These are phyloP conservation scores for Kluyveromyces sp. DNA, from an alignment of 1,139 yeast species.

Conservation along the genomic window DNA sequence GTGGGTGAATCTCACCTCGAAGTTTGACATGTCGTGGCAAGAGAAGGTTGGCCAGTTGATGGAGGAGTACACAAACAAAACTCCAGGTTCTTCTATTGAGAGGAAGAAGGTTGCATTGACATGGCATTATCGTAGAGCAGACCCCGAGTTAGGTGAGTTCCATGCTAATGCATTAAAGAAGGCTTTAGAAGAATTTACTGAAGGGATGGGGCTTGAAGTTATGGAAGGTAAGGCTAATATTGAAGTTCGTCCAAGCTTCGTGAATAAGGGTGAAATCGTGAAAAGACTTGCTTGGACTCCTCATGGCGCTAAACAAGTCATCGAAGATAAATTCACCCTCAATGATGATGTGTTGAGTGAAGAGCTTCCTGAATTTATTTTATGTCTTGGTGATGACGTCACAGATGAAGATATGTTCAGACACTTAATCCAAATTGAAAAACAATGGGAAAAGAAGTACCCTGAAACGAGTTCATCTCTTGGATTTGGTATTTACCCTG, in stretches of 20 bases:
- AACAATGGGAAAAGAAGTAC: conserved; percentile 32
- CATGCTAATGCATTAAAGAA: conserved; percentile 72
- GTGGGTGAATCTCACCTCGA: conserved; percentile 82
- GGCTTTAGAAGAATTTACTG: conserved; percentile 56
- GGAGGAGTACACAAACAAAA: conserved; percentile 67
- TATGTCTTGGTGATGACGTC: conserved; percentile 90
- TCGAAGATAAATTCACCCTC: conserved; percentile 26
- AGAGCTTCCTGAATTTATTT: conserved; percentile 68
- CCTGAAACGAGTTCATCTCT: conserved; percentile 36
- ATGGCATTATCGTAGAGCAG: conserved; percentile 96
- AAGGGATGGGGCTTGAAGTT: conserved; percentile 80
- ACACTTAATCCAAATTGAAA: conserved; percentile 57
- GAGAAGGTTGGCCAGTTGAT: conserved; percentile 65
- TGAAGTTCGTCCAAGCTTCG: conserved; percentile 89
- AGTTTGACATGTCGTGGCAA: conserved; percentile 94
- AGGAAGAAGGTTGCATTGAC: conserved; percentile 88
- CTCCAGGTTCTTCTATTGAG: conserved; percentile 87
- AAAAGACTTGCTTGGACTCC: conserved; percentile 61
- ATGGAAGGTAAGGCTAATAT: conserved; percentile 96
- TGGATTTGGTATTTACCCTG: conserved; percentile 71
- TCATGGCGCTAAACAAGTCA: conserved; percentile 39
- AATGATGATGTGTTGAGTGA: conserved; percentile 36
- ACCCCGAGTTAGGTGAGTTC: conserved; percentile 82
- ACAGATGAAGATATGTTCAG: conserved; percentile 98
- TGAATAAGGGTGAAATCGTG: conserved; percentile 95